phyloP scores from a whole-genome alignment of 2,329 filamentous ascomycete genomes.

The Fusarium sororula region DNA sequence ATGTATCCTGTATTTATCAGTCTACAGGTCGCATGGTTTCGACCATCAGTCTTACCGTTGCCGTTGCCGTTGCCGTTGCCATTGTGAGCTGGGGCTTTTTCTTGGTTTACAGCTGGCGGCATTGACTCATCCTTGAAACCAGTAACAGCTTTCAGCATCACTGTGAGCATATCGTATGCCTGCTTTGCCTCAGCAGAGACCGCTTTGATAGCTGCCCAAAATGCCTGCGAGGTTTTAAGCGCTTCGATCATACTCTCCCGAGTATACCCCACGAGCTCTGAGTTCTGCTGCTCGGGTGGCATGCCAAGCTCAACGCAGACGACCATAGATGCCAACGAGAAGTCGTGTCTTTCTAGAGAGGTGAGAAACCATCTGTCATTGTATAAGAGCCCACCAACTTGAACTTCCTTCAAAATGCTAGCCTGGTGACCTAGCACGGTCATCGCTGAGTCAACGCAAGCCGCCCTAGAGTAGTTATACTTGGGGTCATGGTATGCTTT shows the following conservation, averaged over 20 bases:
- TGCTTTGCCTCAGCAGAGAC: constrained; percentile 22
- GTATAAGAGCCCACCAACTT: constrained; percentile 13
- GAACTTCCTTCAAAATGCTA: constrained; percentile 26
- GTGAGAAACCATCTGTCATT: constrained; percentile 29
- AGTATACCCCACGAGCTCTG: neutral
- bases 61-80: neutral
- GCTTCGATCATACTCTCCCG: constrained; percentile 10
- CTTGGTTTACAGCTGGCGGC: neutral
- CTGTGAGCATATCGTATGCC: constrained; percentile 20
- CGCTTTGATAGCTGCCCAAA: constrained; percentile 19
- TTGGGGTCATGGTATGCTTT: constrained; percentile 20
- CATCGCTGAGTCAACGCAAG: constrained; percentile 32
- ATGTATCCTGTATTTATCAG: neutral
- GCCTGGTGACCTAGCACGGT: constrained; percentile 2
- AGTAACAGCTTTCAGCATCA: constrained; percentile 20
- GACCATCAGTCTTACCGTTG: neutral
- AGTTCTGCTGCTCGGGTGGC: neutral
- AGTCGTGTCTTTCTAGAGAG: constrained; percentile 26
- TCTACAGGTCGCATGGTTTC: rapidly evolving
- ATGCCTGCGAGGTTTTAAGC: constrained; percentile 11
- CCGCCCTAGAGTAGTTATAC: constrained; percentile 19
- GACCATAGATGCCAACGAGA: constrained; percentile 30
- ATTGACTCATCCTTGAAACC: neutral
- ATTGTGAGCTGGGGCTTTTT: neutral
- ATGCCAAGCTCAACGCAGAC: constrained; percentile 27